A percentile compares a stretch with the other conserved stretches of the same genome.
These are phyloP conservation scores for Kazachstania sp. DNA, from an alignment of 1,139 yeast genomes.

Conservation along the genomic window DNA sequence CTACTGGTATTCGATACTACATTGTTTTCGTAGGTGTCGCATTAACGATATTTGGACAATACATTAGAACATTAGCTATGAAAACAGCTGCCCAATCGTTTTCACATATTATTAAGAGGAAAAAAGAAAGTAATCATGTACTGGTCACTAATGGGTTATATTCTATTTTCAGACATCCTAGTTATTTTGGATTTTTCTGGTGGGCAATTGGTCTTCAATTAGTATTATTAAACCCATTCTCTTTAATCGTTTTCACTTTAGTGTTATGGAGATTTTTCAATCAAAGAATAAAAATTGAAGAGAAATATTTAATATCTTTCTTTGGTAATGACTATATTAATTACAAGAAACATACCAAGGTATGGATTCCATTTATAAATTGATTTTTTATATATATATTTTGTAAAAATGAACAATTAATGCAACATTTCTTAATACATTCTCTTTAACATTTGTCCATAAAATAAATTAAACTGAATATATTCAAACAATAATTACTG, in stretches of 20 bases:
- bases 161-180: conserved; percentile 65
- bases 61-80: conserved; percentile 68
- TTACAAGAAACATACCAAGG: conserved; percentile 45
- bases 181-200: conserved; percentile 84
- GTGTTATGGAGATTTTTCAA: conserved; percentile 61
- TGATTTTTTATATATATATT: conserved; percentile 11
- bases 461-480: no score
- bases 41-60: conserved; percentile 53
- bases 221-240: conserved; percentile 54
- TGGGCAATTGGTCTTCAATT: conserved; percentile 90
- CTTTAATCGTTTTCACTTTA: conserved; percentile 39
- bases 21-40: conserved; percentile 39
- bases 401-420: background rate
- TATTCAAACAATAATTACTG: no score
- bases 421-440: no score
- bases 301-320: conserved; percentile 50
- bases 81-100: conserved; percentile 81
- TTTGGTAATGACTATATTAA: conserved; percentile 56
- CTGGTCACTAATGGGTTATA: conserved; percentile 73
- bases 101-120: conserved; percentile 64
- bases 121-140: conserved; percentile 46
- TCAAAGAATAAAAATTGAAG: conserved; percentile 62
- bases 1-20: conserved; percentile 4
- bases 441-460: no score
- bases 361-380: conserved; percentile 57